Percentiles rank a stretch among this genome's conserved stretches.
These are phyloP conservation scores for Cardamine chenopodiifolia DNA, from an alignment of 345 rosid genomes.

Conservation along the genomic window DNA sequence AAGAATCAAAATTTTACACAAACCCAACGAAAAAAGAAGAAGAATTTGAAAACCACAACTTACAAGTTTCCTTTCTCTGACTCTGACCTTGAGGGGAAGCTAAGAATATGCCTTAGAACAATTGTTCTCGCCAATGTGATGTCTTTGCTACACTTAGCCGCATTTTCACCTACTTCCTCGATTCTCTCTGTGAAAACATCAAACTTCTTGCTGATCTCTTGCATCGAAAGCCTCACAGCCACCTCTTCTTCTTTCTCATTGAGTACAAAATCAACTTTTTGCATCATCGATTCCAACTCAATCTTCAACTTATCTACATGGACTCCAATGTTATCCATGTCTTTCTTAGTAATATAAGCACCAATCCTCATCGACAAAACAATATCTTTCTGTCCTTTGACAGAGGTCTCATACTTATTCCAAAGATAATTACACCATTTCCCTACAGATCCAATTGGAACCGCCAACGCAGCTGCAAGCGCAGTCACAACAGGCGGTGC, in stretches of 20 bases:
- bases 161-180: slow-evolving; percentile 61
- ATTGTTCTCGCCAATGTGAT: slow-evolving; percentile 72
- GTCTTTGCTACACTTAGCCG: slow-evolving; percentile 66
- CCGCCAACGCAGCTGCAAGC: slow-evolving; percentile 67
- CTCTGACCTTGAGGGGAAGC: slow-evolving; percentile 40
- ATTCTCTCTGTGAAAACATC: slow-evolving; percentile 56
- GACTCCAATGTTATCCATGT: slow-evolving; percentile 63
- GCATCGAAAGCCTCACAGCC: slow-evolving; percentile 66
- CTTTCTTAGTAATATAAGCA: slow-evolving; percentile 51
- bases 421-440: slow-evolving; percentile 77
- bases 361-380: slow-evolving; percentile 54
- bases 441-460: slow-evolving; percentile 74
- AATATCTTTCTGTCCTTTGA: slow-evolving; percentile 61
- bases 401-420: slow-evolving; percentile 60
- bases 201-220: slow-evolving; percentile 73
- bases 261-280: slow-evolving; percentile 54
- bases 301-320: slow-evolving; percentile 58
- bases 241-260: slow-evolving; percentile 50
- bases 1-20: not conserved
- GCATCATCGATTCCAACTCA: slow-evolving; percentile 58
- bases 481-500: slow-evolving; percentile 79
- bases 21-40: not conserved
- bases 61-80: slow-evolving; percentile 44
- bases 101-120: slow-evolving; percentile 63
- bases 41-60: not conserved